Evolutionary conservation across 1,139 yeast species (phyloP), one percentile per base, ranked within the genome.

Genomic region (Taiozyma sp.): DNA sequence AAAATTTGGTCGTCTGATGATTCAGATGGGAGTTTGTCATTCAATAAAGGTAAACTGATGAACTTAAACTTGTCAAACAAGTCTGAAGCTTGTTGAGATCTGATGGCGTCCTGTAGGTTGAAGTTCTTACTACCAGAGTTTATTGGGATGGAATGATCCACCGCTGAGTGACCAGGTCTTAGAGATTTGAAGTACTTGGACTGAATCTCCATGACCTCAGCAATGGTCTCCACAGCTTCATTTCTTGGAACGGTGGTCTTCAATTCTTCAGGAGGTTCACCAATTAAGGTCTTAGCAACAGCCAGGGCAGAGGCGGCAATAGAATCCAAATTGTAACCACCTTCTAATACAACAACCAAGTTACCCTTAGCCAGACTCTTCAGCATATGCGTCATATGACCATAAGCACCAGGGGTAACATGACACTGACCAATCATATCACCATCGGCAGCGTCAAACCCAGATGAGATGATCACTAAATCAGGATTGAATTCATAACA

Each of bases 401-500:
- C 97, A 66, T 93, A 95, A 19, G 97, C 97, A 43, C 90, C 86
- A 2, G 99, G 99, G 0, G 97, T 80, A 4, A 95, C 96, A 66
- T 88, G 95, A 67, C 97, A 93, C 42, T 95, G 96, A n/a, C 99
- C 99, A 58, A 95, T 88, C 51, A 89, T 85, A 69, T 95, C 99
- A 49, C 98, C 99, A 61, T 88, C 97, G 0, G 99, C 99, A 26
- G 99, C 99, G 71, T 93, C 99, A 63, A 93, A 93, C 0, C 99
- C 99, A 0, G 98, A 85, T 43, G 97, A 88, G 35, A 95, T 85
- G 41, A 95, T 88, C 7, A 90, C 90, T 58, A 95, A 74, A 69
- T 95, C 99, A 0, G 99, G 98, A 62, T 85, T 85, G 62, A 85
- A 95, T 64, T 95, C 99, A 51, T 82, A 72, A 47, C 95, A 87